Evolutionary conservation across 176 grass and related monocot genomes (phyloP).

Genomic region (Raddia guianensis): DNA sequence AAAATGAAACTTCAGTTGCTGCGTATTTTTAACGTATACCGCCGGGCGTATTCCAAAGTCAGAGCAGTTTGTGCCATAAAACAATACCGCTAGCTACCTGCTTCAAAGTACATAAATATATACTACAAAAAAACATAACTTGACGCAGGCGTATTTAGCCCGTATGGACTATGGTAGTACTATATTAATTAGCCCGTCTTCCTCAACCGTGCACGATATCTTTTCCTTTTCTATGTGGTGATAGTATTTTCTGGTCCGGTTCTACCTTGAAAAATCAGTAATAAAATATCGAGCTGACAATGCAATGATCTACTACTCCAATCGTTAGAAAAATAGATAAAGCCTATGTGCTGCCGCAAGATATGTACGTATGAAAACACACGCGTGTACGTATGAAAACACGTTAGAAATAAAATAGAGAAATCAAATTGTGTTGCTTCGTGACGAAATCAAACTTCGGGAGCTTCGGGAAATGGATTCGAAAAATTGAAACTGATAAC

Average conservation of each 20-base stretch:
- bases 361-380: too few species aligned
- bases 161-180: too few species aligned
- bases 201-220: too few species aligned
- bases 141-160: not conserved
- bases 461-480: too few species aligned
- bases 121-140: not conserved
- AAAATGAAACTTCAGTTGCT: not conserved
- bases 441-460: too few species aligned
- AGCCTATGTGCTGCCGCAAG: too few species aligned
- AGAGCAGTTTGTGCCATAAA: not conserved
- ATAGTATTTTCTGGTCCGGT: not conserved
- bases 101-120: not conserved
- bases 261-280: not conserved
- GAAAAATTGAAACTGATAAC: too few species aligned
- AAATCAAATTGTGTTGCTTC: too few species aligned
- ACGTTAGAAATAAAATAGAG: too few species aligned
- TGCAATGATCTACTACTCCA: not conserved
- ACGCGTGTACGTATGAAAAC: too few species aligned
- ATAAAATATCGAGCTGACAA: not conserved
- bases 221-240: not conserved
- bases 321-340: not conserved
- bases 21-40: not conserved
- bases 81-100: not conserved
- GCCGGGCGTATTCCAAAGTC: not conserved
- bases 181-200: not conserved